Percentiles rank a stretch among this genome's conserved stretches.
Conservation (phyloP, 225 moss, liverwort and hornwort genomes). For the Climacium dendroides region DNA sequence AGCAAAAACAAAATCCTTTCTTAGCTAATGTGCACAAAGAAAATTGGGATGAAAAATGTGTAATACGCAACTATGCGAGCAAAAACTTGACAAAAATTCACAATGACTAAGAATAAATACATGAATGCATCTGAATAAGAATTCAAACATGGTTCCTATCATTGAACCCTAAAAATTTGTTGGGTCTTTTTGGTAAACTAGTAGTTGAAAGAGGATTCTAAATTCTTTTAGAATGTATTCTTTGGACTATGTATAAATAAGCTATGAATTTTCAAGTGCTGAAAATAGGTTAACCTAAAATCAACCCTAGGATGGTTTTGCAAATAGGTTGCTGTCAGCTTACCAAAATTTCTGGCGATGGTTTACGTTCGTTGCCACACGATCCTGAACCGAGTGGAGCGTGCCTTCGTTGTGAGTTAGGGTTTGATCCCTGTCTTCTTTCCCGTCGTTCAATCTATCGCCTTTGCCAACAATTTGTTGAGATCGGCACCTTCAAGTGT, state of each 20-base stretch:
- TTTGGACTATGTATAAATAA: too few species aligned
- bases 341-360: neutral
- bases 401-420: neutral
- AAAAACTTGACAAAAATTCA: too few species aligned
- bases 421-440: neutral
- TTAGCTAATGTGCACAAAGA: too few species aligned
- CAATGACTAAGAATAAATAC: too few species aligned
- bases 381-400: neutral
- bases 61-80: too few species aligned
- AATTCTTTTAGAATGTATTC: neutral
- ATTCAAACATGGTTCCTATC: too few species aligned
- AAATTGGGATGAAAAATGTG: too few species aligned
- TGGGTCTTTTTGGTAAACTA: fast-evolving
- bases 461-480: neutral
- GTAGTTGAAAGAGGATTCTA: neutral
- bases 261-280: neutral
- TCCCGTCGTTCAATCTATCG: too few species aligned
- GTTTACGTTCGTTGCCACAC: neutral
- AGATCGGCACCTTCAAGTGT: neutral
- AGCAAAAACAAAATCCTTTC: too few species aligned
- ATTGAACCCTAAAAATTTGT: too few species aligned
- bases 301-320: neutral
- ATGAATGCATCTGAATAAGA: too few species aligned
- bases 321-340: neutral
- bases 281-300: neutral